Base-by-base conservation (phyloP, 257 asterid species). In the Primulina eburnea region DNA sequence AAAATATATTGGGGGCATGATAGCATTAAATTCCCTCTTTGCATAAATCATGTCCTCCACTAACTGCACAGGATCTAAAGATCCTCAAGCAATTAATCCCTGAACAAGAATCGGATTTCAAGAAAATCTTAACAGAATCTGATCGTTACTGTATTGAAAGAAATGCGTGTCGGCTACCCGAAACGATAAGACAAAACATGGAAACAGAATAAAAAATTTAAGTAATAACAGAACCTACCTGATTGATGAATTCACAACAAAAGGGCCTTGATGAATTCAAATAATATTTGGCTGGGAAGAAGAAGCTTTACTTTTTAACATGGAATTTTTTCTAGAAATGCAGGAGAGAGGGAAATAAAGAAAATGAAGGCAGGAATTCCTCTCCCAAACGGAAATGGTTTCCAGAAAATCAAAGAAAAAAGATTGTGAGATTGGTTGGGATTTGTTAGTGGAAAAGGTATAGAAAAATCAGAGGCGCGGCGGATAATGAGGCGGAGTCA, bases 401-500 rank as follows among this genome's bases (percentile, higher is more conserved):
- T 7, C 65, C 68, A 18, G 11, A 29, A 73, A 73, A 71, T 2
- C 7, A 30, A 17, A 30, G 21, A 26, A 8, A 56, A 37, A 32
- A 55, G 55, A 4, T 77, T 24, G 32, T 34, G 35, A 11, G 70
- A 61, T 32, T 50, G 6, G 67, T 47, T 38, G 30, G 64, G 67
- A 4, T 62, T 62, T 34, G 58, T 34, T 11, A 8, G 34, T 34
- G 59, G 62, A 50, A 69, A 69, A 24, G 56, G 38, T 20, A 52
- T 17, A 62, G 21, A 20, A 62, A 70, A 69, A 33, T 70, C 71
- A 79, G 80, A 58, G 81, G 82, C 73, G 20, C 43, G 62, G 78
- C 81, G 73, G 57, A 72, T 57, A 77, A 75, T 1, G 73, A 65
- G 87, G 76, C 16, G 65, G 74, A 2, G 55, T 53, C 64, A 33